These are phyloP conservation scores for Aurinia saxatilis DNA, from an alignment of 345 rosid genomes.

Conservation along the genomic window DNA sequence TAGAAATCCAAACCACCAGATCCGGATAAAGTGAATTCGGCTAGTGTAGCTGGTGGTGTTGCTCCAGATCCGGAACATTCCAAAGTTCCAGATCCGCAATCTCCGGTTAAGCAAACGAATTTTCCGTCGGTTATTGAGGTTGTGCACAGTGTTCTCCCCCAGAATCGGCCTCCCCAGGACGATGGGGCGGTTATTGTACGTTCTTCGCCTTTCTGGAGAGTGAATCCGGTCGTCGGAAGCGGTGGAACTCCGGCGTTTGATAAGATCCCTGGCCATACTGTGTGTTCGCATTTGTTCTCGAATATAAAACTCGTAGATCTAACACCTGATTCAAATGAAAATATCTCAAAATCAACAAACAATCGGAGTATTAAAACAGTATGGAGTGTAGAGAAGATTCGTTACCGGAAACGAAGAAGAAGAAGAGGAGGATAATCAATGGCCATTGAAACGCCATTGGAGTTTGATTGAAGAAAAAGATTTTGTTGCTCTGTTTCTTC, in stretches of 20 bases:
- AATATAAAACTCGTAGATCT: slow-evolving; percentile 56
- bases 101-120: slow-evolving; percentile 74
- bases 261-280: slow-evolving; percentile 86
- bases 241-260: slow-evolving; percentile 65
- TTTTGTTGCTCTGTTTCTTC: slow-evolving; percentile 11
- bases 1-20: slow-evolving; percentile 64
- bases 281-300: slow-evolving; percentile 62
- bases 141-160: slow-evolving; percentile 83
- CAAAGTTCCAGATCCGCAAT: slow-evolving; percentile 67
- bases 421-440: slow-evolving; percentile 16
- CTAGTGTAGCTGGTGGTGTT: slow-evolving; percentile 72
- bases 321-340: slow-evolving; percentile 24
- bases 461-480: background rate
- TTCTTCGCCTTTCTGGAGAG: slow-evolving; percentile 59
- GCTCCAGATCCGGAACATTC: slow-evolving; percentile 84
- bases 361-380: background rate
- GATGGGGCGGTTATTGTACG: slow-evolving; percentile 51
- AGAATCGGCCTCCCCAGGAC: slow-evolving; percentile 90
- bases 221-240: slow-evolving; percentile 75
- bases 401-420: slow-evolving; percentile 32
- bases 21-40: slow-evolving; percentile 81
- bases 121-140: slow-evolving; percentile 47
- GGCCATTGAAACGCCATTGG: slow-evolving; percentile 38
- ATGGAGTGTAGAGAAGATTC: background rate
- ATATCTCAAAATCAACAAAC: background rate